Evolutionary conservation across 371 early-diverging fungal genomes (phyloP), one percentile per base, ranked within the genome.

Genomic region (Mortierella sp.): DNA sequence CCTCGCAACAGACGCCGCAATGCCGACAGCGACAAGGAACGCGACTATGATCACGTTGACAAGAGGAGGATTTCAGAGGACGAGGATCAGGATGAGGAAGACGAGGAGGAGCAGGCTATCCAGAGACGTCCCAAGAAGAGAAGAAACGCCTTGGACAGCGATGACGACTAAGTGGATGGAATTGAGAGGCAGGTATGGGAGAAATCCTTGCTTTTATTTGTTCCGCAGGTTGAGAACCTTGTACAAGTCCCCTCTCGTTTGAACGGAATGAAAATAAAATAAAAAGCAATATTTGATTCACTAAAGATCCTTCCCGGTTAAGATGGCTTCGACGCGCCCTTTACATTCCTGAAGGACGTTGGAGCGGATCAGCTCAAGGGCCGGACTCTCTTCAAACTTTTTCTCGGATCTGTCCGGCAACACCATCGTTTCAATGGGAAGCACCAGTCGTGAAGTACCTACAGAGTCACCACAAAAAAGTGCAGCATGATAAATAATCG

Each of bases 391-490:
- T 4, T 29, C 48, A 39, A 74, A 68, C 26, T 0, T 19, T 31
- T 47, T 61, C 37, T 61, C 31, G 4, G 74, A 68, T 19, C 52
- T 68, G 39, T 70, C 71, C 2, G 71, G 69, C 45, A 79, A 8
- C 22, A 66, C 37, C 39, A 90, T 79, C 0, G 87, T 79, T 45
- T 89, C 86, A 19, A 91, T 85, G 13, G 90, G 91, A 26, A 91
- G 63, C 26, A 89, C 73, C 1, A 89, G 67, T 22, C 91, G 76
- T 1, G 91, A 89, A 1, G 91, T 91, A 48, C 88, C 86, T 87
- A 58, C n/a, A n/a, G n/a, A n/a, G n/a, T n/a, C n/a, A n/a, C n/a
- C n/a, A n/a, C n/a, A n/a, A n/a, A n/a, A n/a, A n/a, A n/a, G n/a
- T n/a, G n/a, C n/a, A n/a, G n/a, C n/a, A n/a, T n/a, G n/a, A n/a